phyloP scores from a whole-genome alignment of 2,329 filamentous ascomycete species.

The Apiospora malaysiana region DNA sequence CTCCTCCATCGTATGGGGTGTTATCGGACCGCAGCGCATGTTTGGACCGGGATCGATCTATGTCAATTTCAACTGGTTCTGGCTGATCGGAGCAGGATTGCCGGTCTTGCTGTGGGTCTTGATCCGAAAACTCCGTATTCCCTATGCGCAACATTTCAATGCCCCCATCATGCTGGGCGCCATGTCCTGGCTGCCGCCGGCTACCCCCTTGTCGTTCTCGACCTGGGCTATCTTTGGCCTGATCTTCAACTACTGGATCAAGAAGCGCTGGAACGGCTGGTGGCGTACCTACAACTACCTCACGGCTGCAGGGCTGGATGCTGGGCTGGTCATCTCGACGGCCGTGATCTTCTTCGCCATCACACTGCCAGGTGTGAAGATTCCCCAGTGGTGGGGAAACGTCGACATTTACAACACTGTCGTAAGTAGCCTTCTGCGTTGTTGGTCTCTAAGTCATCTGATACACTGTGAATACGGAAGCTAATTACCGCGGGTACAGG shows the following conservation, averaged over 20 bases:
- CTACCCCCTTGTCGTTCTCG: constrained; percentile 64
- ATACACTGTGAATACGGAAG: not conserved
- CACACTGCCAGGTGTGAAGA: constrained; percentile 42
- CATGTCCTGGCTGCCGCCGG: constrained; percentile 60
- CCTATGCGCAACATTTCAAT: constrained; percentile 56
- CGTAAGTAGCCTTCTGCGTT: constrained; percentile 25
- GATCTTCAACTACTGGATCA: constrained; percentile 64
- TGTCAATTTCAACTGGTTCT: constrained; percentile 58
- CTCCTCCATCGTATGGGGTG: constrained; percentile 61
- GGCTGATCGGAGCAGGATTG: constrained; percentile 54
- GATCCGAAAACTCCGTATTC: constrained; percentile 47
- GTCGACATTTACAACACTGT: constrained; percentile 50
- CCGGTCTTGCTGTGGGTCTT: constrained; percentile 55
- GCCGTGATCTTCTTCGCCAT: constrained; percentile 46
- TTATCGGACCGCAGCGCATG: constrained; percentile 61
- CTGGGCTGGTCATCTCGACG: constrained; percentile 45
- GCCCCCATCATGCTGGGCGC: constrained; percentile 65
- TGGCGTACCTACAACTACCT: constrained; percentile 57
- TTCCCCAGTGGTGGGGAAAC: constrained; percentile 57
- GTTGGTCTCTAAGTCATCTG: not conserved
- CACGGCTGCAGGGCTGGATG: constrained; percentile 47
- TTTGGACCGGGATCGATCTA: constrained; percentile 60
- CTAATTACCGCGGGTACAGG: not conserved
- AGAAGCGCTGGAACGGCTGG: constrained; percentile 60
- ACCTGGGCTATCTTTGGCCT: constrained; percentile 63